A percentile compares a stretch with the other conserved stretches of the same genome.
Conservation (phyloP, 805 yeast species). For the Nakazawaea ernobii region DNA sequence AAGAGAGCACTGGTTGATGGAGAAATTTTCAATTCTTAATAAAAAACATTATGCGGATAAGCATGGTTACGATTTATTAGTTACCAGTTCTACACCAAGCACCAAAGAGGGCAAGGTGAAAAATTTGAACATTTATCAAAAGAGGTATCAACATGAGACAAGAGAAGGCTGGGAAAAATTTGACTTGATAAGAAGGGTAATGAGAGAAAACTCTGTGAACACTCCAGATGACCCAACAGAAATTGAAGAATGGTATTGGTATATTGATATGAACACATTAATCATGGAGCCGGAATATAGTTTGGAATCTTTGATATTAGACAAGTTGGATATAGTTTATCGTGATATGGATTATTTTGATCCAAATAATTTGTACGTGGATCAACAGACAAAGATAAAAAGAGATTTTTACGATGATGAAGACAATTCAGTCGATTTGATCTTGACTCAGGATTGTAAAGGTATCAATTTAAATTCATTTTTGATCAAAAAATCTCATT, state of each 20-base stretch:
- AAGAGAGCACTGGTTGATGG: slow-evolving; percentile 39
- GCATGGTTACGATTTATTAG: slow-evolving; percentile 43
- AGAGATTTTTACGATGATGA: slow-evolving; percentile 14
- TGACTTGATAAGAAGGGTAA: slow-evolving; percentile 28
- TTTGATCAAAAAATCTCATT: slow-evolving; percentile 29
- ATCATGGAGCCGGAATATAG: slow-evolving; percentile 34
- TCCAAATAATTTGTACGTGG: slow-evolving; percentile 27
- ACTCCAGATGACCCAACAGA: slow-evolving; percentile 10
- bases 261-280: slow-evolving; percentile 32
- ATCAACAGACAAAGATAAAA: slow-evolving; percentile 17
- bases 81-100: slow-evolving; percentile 19
- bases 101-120: slow-evolving; percentile 19
- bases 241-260: slow-evolving; percentile 35
- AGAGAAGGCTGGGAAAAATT: slow-evolving; percentile 42
- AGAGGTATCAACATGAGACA: slow-evolving; percentile 43
- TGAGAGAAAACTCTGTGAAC: slow-evolving; percentile 25
- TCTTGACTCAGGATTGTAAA: slow-evolving; percentile 35
- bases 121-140: slow-evolving; percentile 37
- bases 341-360: slow-evolving; percentile 30
- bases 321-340: slow-evolving; percentile 22
- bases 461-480: slow-evolving; percentile 37
- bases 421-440: slow-evolving; percentile 30
- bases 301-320: slow-evolving; percentile 29
- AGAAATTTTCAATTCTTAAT: slow-evolving; percentile 40
- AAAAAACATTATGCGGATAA: slow-evolving; percentile 40